A percentile compares a stretch with the other conserved stretches of the same genome.
These are phyloP conservation scores for Nitzschia sp. DNA, from an alignment of 108 stramenopile species.

Conservation along the genomic window DNA sequence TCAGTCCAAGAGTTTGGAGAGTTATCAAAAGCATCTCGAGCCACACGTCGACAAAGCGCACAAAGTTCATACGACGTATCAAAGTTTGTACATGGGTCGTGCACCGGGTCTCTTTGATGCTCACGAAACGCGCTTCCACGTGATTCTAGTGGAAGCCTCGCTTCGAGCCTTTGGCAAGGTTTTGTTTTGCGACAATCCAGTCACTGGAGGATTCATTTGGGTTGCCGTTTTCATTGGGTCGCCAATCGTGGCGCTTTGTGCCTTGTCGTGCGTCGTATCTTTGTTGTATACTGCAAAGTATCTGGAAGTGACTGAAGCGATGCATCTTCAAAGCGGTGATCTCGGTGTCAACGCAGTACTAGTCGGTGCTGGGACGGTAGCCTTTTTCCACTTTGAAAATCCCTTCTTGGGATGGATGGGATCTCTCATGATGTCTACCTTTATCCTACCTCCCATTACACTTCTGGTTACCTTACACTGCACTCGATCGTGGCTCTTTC, in stretches of 20 bases:
- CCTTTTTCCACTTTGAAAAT: constrained; percentile 15
- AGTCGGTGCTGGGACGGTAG: constrained; percentile 23
- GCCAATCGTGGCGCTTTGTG: constrained; percentile 19
- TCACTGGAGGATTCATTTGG: constrained; percentile 36
- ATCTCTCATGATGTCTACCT: constrained; percentile 12
- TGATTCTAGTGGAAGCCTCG: constrained; percentile 18
- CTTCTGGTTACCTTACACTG: constrained; percentile 12
- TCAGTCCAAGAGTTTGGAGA: not conserved
- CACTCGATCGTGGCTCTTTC: constrained; percentile 10
- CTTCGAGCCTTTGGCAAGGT: constrained; percentile 34
- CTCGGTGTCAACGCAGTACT: constrained; percentile 30
- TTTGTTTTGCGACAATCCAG: constrained; percentile 43
- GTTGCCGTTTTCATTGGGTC: constrained; percentile 26
- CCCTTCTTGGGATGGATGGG: constrained; percentile 1
- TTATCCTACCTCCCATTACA: constrained; percentile 23
- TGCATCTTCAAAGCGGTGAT: constrained; percentile 5
- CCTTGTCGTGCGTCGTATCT: constrained; percentile 13
- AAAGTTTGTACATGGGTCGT: constrained; percentile 7
- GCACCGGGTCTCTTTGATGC: constrained; percentile 4
- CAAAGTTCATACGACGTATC: not conserved
- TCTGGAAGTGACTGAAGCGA: constrained; percentile 16
- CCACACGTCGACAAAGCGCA: not conserved
- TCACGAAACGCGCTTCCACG: not conserved
- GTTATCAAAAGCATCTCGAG: constrained; percentile 10
- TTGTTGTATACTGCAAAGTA: constrained; percentile 7